These are phyloP conservation scores for Bondarzewia mesenterica DNA, from an alignment of 1,284 basidiomycete genomes.

Conservation along the genomic window DNA sequence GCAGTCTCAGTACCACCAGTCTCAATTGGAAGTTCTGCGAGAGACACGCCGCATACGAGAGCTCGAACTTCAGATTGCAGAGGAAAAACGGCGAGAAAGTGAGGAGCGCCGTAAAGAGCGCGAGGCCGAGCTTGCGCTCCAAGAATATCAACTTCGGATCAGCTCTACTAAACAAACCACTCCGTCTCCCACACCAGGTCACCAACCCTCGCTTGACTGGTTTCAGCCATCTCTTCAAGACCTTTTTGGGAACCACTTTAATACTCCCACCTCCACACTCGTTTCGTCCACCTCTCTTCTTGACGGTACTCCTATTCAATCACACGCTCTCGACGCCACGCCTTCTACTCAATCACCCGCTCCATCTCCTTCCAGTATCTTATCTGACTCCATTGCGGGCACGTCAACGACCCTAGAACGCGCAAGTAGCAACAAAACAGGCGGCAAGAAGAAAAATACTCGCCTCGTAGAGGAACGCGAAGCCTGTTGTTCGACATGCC, in stretches of 20 bases:
- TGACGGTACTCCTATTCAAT: not conserved
- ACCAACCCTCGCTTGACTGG: not conserved
- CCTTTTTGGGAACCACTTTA: not conserved
- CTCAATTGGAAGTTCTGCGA: slow-evolving; percentile 2
- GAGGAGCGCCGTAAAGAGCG: slow-evolving; percentile 1
- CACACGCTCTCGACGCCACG: not conserved
- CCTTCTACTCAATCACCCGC: no score
- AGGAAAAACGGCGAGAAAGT: not conserved
- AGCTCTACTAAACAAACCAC: not conserved
- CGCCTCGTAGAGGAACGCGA: not conserved
- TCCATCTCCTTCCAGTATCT: no score
- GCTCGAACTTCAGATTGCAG: slow-evolving; percentile 2
- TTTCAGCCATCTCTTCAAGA: not conserved
- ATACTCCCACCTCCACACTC: not conserved
- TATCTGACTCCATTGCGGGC: no score
- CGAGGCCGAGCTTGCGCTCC: slow-evolving; percentile 1
- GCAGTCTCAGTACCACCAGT: not conserved
- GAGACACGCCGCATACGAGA: slow-evolving; percentile 3
- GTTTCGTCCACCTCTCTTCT: not conserved
- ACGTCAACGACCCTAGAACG: no score
- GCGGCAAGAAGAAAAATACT: not conserved
- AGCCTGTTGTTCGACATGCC: not conserved
- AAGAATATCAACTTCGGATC: not conserved
- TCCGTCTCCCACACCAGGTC: not conserved
- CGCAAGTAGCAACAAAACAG: no score